These are phyloP conservation scores for Claviceps digitariae DNA, from an alignment of 2,329 filamentous ascomycete species.

Conservation along the genomic window DNA sequence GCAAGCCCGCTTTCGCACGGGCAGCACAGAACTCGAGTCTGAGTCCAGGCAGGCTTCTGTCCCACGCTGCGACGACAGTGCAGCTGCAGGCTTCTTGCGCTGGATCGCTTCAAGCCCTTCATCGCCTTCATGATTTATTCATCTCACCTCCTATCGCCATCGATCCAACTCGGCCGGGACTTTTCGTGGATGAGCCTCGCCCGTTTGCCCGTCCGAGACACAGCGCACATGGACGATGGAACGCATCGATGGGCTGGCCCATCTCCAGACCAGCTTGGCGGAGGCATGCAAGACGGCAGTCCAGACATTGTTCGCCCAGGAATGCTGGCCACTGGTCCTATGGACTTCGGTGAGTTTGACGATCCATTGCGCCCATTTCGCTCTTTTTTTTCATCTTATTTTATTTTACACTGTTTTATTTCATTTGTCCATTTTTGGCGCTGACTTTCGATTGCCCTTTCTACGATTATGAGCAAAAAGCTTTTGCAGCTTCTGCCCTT, in stretches of 20 bases:
- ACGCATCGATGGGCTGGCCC: conserved; percentile 5
- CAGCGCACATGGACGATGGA: conserved; percentile 7
- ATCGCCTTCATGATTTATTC: not conserved
- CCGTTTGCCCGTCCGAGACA: not conserved
- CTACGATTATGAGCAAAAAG: conserved; percentile 8
- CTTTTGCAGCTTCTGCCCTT: conserved; percentile 9
- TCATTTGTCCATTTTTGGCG: not conserved
- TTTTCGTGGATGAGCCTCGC: not conserved
- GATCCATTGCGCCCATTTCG: no score
- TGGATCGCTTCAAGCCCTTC: not conserved
- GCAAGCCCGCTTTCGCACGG: not conserved
- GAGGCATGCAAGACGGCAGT: not conserved
- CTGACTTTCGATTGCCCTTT: not conserved
- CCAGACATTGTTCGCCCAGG: not conserved
- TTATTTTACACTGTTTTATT: not conserved
- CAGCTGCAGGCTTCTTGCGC: not conserved
- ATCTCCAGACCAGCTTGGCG: conserved; percentile 3
- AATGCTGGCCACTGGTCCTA: conserved; percentile 1
- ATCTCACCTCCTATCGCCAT: not conserved
- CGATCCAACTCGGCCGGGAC: not conserved
- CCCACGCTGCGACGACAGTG: not conserved
- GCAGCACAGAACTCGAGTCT: not conserved
- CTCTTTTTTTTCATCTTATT: not conserved
- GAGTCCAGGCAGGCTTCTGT: not conserved
- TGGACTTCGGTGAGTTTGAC: conserved; percentile 5